Conservation (phyloP, 1,284 basidiomycete genomes). For the Cutaneotrichosporon sp. region DNA sequence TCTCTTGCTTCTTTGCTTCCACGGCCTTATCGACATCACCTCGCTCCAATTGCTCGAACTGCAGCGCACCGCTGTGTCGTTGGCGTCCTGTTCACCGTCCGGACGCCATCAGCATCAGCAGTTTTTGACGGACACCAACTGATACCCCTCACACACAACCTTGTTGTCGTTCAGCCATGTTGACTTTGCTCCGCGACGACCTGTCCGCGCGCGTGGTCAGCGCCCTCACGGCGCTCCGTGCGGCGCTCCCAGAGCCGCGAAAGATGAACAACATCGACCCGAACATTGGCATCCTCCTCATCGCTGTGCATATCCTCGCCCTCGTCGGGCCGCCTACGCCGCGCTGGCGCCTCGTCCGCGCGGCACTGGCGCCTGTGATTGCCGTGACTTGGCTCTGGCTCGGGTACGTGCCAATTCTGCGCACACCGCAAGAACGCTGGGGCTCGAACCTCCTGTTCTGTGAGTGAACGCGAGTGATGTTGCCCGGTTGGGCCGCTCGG, state of each 20-base stretch:
- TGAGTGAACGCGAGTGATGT: too few relatives aligned
- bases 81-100: not conserved
- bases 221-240: slow-evolving; percentile 3
- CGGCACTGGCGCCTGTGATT: slow-evolving; percentile 22
- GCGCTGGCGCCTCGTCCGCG: slow-evolving; percentile 28
- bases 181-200: not conserved
- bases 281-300: slow-evolving; percentile 5
- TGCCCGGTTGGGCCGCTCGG: too few relatives aligned
- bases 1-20: too few relatives aligned
- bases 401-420: slow-evolving; percentile 12
- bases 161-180: not conserved
- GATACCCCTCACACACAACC: too few relatives aligned
- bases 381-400: slow-evolving; percentile 17
- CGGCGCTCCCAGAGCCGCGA: slow-evolving; percentile 12
- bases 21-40: too few relatives aligned
- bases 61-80: not conserved
- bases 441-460: slow-evolving; percentile 17
- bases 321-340: slow-evolving; percentile 25
- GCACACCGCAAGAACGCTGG: slow-evolving; percentile 27
- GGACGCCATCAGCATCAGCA: too few relatives aligned
- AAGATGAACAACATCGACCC: slow-evolving; percentile 7
- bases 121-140: too few relatives aligned
- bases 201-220: not conserved
- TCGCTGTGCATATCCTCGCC: slow-evolving; percentile 12
- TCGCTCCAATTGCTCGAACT: too few relatives aligned